Conservation (phyloP, 257 asterid species). For the Anisodus tanguticus region DNA sequence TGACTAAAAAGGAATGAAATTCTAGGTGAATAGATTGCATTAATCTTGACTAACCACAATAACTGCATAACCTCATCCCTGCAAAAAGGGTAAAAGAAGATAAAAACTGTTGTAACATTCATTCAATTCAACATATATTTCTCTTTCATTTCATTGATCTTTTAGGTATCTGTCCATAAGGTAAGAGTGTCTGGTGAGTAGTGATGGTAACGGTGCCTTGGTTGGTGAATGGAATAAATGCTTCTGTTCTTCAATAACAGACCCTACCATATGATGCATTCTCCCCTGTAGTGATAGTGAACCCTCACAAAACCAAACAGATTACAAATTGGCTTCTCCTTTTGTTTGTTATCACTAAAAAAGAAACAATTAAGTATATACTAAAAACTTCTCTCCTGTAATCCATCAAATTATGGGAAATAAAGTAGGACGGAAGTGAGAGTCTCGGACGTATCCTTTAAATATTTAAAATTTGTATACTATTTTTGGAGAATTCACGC, state of each 20-base stretch:
- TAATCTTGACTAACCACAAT: conserved; percentile 20
- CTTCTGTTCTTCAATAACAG: conserved; percentile 39
- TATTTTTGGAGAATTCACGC: background rate
- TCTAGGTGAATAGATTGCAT: background rate
- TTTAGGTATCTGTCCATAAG: background rate
- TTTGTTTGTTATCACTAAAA: conserved; percentile 37
- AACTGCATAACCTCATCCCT: background rate
- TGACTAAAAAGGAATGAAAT: background rate
- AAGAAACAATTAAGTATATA: background rate
- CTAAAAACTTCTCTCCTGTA: background rate
- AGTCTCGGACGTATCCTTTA: background rate
- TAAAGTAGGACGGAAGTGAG: conserved; percentile 31
- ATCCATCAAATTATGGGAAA: background rate
- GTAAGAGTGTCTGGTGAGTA: background rate
- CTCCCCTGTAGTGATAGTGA: conserved; percentile 35
- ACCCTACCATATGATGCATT: conserved; percentile 28
- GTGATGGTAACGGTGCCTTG: conserved; percentile 12
- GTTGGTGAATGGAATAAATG: conserved; percentile 69
- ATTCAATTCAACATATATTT: background rate
- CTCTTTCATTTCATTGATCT: conserved; percentile 12
- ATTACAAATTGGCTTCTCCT: conserved; percentile 45
- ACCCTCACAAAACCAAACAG: conserved; percentile 39
- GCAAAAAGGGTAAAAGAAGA: background rate
- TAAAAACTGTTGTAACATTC: background rate
- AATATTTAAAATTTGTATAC: too few species aligned